Evolutionary conservation across 768 basidiomycete species (phyloP), one percentile per base, ranked within the genome.

Genomic region (Termitomyces titanicus): DNA sequence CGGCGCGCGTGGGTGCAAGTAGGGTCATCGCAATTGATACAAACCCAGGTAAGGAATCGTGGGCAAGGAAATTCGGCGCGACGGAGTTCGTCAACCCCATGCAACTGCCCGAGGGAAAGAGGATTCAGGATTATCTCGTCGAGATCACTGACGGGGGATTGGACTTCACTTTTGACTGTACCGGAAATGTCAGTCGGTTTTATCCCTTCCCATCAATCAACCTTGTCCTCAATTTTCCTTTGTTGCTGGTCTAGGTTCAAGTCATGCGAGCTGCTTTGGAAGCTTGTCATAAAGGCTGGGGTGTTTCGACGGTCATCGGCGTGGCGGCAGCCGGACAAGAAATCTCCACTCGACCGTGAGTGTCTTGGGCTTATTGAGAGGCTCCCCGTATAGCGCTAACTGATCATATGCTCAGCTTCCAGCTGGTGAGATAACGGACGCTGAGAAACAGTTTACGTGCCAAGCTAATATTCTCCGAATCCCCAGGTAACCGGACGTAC

Each of bases 231-330:
- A 51, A 22, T 5, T 3, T 9, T 20, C 29, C 3, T 29, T 34
- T n/a, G n/a, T 54, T 29, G 29, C 22, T 24, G 17, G 11, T 37
- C 6, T 55, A 89, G 88, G 89, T 94, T 10, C 76, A 93, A 27
- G 94, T 96, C 59, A 98, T 97, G 95, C 85, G 95, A 57, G 77
- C 87, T 47, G 97, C 97, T 24, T 83, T 99, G 45, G 97, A 99
- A 74, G 91, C 94, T n/a, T 98, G 94, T 71, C 97, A 99, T 73
- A 98, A 98, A 69, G 97, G 97, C 13, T 99, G 97, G 97, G 97
- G 97, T 63, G 88, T 98, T 40, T 92, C 87, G 54, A 98, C 92
- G 53, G 69, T 99, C 61, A 98, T 99, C 56, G 96, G 96, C 57
- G 97, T 99, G 39, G 97, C 97, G 3, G 94, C 94, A 22, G 94